These are phyloP conservation scores for Pulveroboletus sp. DNA, from an alignment of 768 basidiomycete genomes.

Conservation along the genomic window DNA sequence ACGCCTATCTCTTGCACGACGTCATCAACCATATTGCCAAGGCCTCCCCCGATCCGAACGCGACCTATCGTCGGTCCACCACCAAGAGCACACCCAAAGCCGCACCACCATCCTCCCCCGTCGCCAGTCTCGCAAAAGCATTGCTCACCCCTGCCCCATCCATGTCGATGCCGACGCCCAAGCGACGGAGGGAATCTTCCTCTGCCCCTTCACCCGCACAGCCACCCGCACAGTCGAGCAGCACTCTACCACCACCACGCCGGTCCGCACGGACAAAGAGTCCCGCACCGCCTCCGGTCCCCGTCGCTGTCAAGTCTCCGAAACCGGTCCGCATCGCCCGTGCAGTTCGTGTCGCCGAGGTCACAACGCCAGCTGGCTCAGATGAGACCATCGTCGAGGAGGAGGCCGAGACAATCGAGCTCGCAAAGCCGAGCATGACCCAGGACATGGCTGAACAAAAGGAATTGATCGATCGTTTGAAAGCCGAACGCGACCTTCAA, in stretches of 20 bases:
- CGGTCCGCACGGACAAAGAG: conserved; percentile 44
- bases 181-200: conserved; percentile 66
- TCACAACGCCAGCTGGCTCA: conserved; percentile 49
- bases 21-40: conserved; percentile 65
- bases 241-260: conserved; percentile 39
- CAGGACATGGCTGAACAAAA: conserved; percentile 78
- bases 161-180: conserved; percentile 46
- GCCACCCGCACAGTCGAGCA: conserved; percentile 15
- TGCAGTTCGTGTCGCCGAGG: conserved; percentile 27
- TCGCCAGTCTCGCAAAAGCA: conserved; percentile 19
- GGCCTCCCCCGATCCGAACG: conserved; percentile 74
- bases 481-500: conserved; percentile 52
- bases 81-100: conserved; percentile 31
- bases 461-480: conserved; percentile 70
- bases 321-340: conserved; percentile 22
- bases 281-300: conserved; percentile 31
- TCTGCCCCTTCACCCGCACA: conserved; percentile 27
- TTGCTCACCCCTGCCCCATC: conserved; percentile 36
- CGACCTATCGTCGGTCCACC: conserved; percentile 73
- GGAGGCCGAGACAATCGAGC: conserved; percentile 54
- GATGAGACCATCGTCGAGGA: conserved; percentile 69
- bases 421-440: conserved; percentile 60
- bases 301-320: conserved; percentile 36
- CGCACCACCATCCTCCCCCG: conserved; percentile 26
- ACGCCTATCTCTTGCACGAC: conserved; percentile 57